These are phyloP conservation scores for Naganishia cerealis DNA, from an alignment of 1,284 basidiomycete genomes.

Conservation along the genomic window DNA sequence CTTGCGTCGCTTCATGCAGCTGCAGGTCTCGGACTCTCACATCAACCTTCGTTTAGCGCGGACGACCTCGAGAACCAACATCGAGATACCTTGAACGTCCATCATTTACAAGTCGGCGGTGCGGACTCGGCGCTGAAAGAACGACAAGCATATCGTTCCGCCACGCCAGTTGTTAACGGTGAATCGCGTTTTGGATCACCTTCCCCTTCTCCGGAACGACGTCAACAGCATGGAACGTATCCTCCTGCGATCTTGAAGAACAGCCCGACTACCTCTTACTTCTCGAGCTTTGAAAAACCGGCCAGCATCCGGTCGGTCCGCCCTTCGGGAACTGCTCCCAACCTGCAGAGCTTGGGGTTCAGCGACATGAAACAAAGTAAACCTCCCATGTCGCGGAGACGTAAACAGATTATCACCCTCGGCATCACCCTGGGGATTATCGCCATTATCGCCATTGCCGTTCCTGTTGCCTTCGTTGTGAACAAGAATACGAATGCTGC, in stretches of 20 bases:
- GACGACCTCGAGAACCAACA: background rate
- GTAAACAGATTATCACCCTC: slow-evolving; percentile 33
- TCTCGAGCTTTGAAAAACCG: slow-evolving; percentile 12
- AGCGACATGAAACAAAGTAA: slow-evolving; percentile 1
- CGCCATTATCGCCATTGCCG: slow-evolving; percentile 44
- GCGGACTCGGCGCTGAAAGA: slow-evolving; percentile 14
- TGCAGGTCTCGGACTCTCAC: slow-evolving; percentile 12
- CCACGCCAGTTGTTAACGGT: slow-evolving; percentile 17
- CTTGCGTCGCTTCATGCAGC: slow-evolving; percentile 16
- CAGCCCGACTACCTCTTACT: slow-evolving; percentile 7
- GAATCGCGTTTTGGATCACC: background rate
- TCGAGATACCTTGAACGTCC: background rate
- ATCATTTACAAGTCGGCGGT: slow-evolving; percentile 9
- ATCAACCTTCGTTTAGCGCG: slow-evolving; percentile 17
- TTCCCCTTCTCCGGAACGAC: slow-evolving; percentile 18
- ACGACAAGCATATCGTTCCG: slow-evolving; percentile 24
- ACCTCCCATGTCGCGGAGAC: slow-evolving; percentile 9
- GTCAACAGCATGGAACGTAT: slow-evolving; percentile 1
- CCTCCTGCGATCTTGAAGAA: background rate
- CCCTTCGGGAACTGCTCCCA: slow-evolving; percentile 8
- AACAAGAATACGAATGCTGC: slow-evolving; percentile 41
- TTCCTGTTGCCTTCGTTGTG: slow-evolving; percentile 40
- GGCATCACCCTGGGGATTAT: slow-evolving; percentile 39
- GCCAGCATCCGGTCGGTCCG: slow-evolving; percentile 20
- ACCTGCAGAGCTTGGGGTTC: slow-evolving; percentile 7